Base-by-base conservation (phyloP, 805 yeast species). In the Candida boleticola region DNA sequence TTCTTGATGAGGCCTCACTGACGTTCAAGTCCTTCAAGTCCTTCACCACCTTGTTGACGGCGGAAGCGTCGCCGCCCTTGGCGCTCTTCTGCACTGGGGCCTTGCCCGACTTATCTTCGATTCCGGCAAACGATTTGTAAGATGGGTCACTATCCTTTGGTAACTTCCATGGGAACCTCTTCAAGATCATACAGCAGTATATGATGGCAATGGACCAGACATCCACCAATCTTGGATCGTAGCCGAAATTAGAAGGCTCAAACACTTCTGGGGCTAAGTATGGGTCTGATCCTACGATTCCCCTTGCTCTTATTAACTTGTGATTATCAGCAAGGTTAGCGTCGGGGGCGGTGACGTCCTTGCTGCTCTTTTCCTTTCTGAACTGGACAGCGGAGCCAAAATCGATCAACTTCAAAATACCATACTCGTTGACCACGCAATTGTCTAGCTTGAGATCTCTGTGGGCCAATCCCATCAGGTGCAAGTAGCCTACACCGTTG, bases 261-360 rank as follows among this genome's bases (percentile, higher is more conserved):
- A 92, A 73, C 33, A 92, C 90, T 61, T 92, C 99, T 0, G 98
- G 98, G 0, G 97, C 93, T 47, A 92, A 67, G 57, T 92, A 92
- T 2, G 99, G 98, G 62, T 92, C 99, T 1, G 95, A 85, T 13
- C 99, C 99, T 10, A 92, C 95, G 18, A 92, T 77, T 13, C 98
- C 98, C 32, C 77, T 74, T 0, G 96, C 89, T 44, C 74, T 68
- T 2, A 59, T 48, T 14, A 85, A 79, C 18, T 80, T 74, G 42
- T 73, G 77, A 5, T 63, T 60, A 40, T 76, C 79, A 49, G 75
- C 80, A 11, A 56, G 36, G 21, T 18, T 19, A 5, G 20, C 9
- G 9, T 51, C 56, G 4, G 47, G 51, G 1, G 18, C 34, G 33
- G 30, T 16, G 31, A 26, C 10, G 6, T 5, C 25, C 20, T 6